Conservation (phyloP, 768 basidiomycete genomes). For the Lactifluus volemus region DNA sequence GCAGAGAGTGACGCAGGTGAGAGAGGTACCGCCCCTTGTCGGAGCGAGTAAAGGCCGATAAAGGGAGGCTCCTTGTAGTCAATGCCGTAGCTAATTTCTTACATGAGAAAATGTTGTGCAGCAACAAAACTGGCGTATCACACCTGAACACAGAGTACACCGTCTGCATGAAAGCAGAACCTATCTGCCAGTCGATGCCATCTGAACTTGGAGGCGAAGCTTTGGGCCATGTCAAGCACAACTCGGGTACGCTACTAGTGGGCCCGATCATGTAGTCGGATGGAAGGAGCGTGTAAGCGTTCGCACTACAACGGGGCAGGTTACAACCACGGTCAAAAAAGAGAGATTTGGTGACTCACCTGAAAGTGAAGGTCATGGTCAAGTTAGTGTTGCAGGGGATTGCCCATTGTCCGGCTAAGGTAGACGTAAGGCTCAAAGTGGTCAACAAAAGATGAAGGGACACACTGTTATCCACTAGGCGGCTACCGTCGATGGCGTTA, state of each 20-base stretch:
- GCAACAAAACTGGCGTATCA: neutral
- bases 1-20: constrained; percentile 37
- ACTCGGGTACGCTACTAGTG: constrained; percentile 47
- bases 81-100: constrained; percentile 54
- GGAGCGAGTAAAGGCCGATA: constrained; percentile 64
- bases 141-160: constrained; percentile 77
- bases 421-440: neutral
- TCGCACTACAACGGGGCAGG: constrained; percentile 26
- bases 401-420: constrained; percentile 59
- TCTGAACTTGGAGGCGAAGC: constrained; percentile 58
- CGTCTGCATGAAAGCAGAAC: constrained; percentile 59
- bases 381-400: constrained; percentile 58
- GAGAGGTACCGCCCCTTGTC: constrained; percentile 26
- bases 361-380: constrained; percentile 59
- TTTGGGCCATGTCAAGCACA: constrained; percentile 70
- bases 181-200: constrained; percentile 80
- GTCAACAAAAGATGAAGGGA: neutral
- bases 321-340: neutral
- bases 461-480: constrained; percentile 58
- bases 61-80: constrained; percentile 63
- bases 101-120: neutral
- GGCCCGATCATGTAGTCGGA: constrained; percentile 74
- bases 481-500: constrained; percentile 47
- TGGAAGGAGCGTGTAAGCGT: constrained; percentile 56
- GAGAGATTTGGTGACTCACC: constrained; percentile 33